These are phyloP conservation scores for Helminthosporium solani DNA, from an alignment of 2,329 filamentous ascomycete genomes.

Conservation along the genomic window DNA sequence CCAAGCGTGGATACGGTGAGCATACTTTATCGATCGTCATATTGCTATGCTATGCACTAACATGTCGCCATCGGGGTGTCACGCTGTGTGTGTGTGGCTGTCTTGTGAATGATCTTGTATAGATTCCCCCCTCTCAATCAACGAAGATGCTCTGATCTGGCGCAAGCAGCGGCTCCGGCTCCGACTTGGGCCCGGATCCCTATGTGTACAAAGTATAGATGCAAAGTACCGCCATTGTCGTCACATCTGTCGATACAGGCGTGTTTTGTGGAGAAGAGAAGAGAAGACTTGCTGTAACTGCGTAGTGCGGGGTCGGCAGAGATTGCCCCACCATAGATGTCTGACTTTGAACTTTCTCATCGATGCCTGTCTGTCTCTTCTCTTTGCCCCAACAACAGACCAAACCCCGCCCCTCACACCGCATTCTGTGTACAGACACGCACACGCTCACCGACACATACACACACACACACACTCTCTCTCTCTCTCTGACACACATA, in stretches of 20 bases:
- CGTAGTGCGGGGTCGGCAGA: slow-evolving; percentile 10
- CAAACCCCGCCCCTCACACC: slow-evolving; percentile 9
- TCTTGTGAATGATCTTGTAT: too few species aligned
- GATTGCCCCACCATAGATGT: slow-evolving; percentile 17
- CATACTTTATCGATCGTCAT: slow-evolving; percentile 2
- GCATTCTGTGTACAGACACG: neutral
- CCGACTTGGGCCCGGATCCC: neutral
- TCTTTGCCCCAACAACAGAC: slow-evolving; percentile 14
- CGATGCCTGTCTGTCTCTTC: too few species aligned
- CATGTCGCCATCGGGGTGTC: neutral
- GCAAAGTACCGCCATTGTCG: too few species aligned
- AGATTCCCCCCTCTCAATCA: slow-evolving; percentile 18
- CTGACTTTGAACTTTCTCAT: slow-evolving; percentile 3
- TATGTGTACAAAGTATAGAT: too few species aligned
- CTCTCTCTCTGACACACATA: too few species aligned
- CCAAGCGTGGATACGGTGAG: slow-evolving; percentile 10
- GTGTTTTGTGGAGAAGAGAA: too few species aligned
- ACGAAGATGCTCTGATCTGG: slow-evolving; percentile 25
- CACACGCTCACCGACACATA: slow-evolving; percentile 7
- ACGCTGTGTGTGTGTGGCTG: too few species aligned
- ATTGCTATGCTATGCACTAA: too few species aligned
- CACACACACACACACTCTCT: too few species aligned
- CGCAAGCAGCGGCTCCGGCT: slow-evolving; percentile 26
- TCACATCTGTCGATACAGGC: neutral
- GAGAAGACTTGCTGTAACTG: neutral